Conservation (phyloP, 208 protist genomes). For the Leishmania braziliensis region DNA sequence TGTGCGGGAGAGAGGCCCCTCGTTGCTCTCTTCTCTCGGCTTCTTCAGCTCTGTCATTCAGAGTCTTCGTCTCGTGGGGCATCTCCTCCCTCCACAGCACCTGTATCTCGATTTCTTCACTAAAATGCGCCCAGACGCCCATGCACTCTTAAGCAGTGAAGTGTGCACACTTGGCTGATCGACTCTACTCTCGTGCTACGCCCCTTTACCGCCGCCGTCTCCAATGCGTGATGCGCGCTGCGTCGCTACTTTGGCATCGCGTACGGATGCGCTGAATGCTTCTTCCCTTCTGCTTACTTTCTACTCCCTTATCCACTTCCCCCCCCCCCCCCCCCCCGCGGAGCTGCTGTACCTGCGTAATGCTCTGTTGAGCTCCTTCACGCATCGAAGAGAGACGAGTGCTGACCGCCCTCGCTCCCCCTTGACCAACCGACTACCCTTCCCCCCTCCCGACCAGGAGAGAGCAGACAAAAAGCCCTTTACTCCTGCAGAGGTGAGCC, state of each 20-base stretch:
- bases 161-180: background rate
- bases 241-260: background rate
- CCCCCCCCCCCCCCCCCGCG: background rate
- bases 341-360: background rate
- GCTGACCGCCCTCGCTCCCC: background rate
- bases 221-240: background rate
- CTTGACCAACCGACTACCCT: no score
- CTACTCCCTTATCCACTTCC: background rate
- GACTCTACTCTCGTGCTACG: background rate
- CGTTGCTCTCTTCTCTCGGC: background rate
- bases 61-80: background rate
- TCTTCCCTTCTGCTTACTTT: background rate
- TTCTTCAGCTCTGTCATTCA: background rate
- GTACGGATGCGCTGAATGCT: no score
- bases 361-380: background rate
- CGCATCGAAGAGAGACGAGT: background rate
- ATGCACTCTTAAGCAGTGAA: background rate
- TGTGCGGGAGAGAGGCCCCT: background rate
- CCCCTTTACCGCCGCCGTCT: background rate
- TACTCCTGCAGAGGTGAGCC: background rate
- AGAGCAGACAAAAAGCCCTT: background rate
- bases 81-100: background rate
- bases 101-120: background rate
- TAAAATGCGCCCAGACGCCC: background rate
- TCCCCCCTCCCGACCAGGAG: background rate